Evolutionary conservation across 1,284 basidiomycete species (phyloP), one percentile per base, ranked within the genome.

Genomic region (Takashimella tepidaria): DNA sequence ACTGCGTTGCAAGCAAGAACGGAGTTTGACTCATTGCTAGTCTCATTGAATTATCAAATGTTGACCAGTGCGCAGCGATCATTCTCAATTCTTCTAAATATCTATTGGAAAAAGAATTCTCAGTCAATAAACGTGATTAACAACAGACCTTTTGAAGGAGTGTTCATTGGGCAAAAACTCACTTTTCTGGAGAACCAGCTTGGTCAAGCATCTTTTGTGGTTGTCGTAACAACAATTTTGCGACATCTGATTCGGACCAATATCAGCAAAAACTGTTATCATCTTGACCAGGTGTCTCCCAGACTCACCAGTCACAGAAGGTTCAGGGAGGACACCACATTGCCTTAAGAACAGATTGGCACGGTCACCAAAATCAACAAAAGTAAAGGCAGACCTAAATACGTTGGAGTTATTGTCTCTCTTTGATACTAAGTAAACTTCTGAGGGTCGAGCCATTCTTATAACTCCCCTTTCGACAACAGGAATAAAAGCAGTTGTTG

Each of bases 251-350:
- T 11, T 8, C 6, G 8, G 22, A n/a, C 25, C n/a, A 2, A 8
- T 20, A 12, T 19, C 45, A 5, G 21, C n/a, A 3, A 12, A 10
- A 12, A 6, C 22, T 24, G 25, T 25, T 21, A 51, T 37, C 27
- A 49, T 49, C 47, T 24, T 50, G 52, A 8, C 31, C 8, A 16
- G 31, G 31, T 16, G 31, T 16, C 31, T 16, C n/a, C n/a, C 13
- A 5, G n/a, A 52, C 60, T 51, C 24, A 66, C 63, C 63, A 60
- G 88, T 84, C 1, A 91, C 84, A 27, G 85, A 92, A 1, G 95
- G 96, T 67, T 95, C 89, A 49, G 83, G 84, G 66, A 86, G 86
- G 19, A 93, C 90, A 20, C 95, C 95, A 63, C 89, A 91, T 10
- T 87, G 85, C 55, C 82, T 83, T 47, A 99, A 78, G 75, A 98